Conservation (phyloP, 768 basidiomycete species). For the Serendipita sp. region DNA sequence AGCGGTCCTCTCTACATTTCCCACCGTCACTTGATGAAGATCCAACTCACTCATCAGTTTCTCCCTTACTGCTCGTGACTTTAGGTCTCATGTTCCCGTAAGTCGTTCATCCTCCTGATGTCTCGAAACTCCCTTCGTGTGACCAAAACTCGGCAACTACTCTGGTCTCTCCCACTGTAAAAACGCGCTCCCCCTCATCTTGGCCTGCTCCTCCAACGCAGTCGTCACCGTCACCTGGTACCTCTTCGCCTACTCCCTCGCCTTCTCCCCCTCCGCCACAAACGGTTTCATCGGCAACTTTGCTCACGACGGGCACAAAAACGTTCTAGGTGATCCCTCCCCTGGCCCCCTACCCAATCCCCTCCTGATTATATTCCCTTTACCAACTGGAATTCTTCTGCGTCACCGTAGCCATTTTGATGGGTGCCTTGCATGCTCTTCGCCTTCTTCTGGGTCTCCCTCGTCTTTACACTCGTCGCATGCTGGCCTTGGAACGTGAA, state of each 20-base stretch:
- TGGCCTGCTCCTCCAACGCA: constrained; percentile 57
- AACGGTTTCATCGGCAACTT: constrained; percentile 72
- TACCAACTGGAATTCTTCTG: constrained; percentile 80
- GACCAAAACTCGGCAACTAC: background rate
- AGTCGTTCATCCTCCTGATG: constrained; percentile 9
- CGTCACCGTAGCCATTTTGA: constrained; percentile 59
- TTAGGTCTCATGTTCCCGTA: constrained; percentile 37
- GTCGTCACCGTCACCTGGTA: constrained; percentile 71
- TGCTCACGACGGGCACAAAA: constrained; percentile 54
- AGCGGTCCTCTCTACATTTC: constrained; percentile 35
- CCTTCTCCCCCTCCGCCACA: constrained; percentile 62
- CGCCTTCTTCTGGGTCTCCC: constrained; percentile 68
- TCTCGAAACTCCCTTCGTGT: background rate
- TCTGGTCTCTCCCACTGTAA: constrained; percentile 46
- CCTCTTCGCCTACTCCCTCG: constrained; percentile 69
- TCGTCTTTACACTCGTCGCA: constrained; percentile 79
- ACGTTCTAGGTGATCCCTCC: constrained; percentile 55
- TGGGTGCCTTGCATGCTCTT: constrained; percentile 75
- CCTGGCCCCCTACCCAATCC: constrained; percentile 65
- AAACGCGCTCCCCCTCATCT: constrained; percentile 54
- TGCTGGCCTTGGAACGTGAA: constrained; percentile 69
- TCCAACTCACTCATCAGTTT: background rate
- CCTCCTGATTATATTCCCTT: constrained; percentile 67
- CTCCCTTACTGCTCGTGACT: constrained; percentile 44
- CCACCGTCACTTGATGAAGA: background rate